Percentiles rank a stretch among this genome's conserved stretches.
These are phyloP conservation scores for Heterobasidion occidentale DNA, from an alignment of 1,284 basidiomycete species.

Conservation along the genomic window DNA sequence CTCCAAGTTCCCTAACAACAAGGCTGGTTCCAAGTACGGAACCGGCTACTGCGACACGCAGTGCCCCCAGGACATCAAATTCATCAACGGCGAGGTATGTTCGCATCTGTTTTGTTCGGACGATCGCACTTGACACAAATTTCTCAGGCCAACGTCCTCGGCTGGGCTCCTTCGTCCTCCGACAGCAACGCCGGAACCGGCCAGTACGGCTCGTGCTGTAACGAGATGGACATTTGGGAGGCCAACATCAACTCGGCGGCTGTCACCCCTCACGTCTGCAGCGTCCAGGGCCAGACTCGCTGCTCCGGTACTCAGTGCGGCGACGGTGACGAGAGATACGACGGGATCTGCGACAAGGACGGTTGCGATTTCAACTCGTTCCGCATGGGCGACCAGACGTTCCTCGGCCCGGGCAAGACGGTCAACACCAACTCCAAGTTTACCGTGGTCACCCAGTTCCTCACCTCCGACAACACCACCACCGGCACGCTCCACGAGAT, in stretches of 20 bases:
- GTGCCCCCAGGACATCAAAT: conserved; percentile 44
- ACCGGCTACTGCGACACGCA: conserved; percentile 48
- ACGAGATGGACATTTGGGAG: conserved; percentile 53
- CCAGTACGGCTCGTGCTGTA: conserved; percentile 39
- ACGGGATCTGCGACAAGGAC: conserved; percentile 40
- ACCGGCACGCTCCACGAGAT: conserved; percentile 40
- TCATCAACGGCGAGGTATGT: conserved; percentile 37
- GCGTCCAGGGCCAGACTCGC: conserved; percentile 27
- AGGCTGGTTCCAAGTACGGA: conserved; percentile 45
- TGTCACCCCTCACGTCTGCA: conserved; percentile 41
- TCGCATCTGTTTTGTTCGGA: background rate
- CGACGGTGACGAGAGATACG: conserved; percentile 28
- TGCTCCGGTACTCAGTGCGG: conserved; percentile 34
- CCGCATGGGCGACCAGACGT: conserved; percentile 40
- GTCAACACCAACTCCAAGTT: conserved; percentile 39
- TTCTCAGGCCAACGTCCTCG: conserved; percentile 35
- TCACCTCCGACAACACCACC: conserved; percentile 37
- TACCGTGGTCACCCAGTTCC: conserved; percentile 41
- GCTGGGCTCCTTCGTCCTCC: conserved; percentile 31
- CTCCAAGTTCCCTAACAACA: conserved; percentile 29
- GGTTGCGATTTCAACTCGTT: conserved; percentile 53
- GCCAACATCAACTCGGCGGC: conserved; percentile 41
- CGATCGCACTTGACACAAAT: background rate
- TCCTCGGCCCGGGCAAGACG: conserved; percentile 37
- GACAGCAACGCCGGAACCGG: conserved; percentile 39